Percentiles rank a stretch among this genome's conserved stretches.
Evolutionary conservation across 129 eudicot species (phyloP).

Genomic region (Ambrosia trifida): DNA sequence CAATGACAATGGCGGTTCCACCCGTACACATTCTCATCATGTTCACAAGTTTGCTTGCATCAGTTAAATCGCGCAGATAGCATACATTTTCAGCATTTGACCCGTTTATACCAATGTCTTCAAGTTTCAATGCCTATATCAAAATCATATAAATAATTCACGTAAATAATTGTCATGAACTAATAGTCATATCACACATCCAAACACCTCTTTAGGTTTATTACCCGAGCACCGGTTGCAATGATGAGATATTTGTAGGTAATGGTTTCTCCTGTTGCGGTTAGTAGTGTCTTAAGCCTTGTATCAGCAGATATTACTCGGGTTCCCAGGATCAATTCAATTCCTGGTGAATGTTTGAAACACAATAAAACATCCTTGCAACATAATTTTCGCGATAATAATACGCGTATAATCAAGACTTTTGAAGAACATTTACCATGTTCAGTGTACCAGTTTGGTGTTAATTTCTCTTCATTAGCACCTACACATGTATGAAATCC

Average conservation of each 20-base stretch:
- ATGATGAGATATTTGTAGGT: conserved; percentile 80
- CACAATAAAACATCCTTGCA: neutral
- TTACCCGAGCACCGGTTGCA: conserved; percentile 99
- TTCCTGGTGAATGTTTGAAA: conserved; percentile 41
- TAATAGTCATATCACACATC: neutral
- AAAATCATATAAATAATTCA: conserved; percentile 16
- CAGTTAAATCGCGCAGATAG: conserved; percentile 80
- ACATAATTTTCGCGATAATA: neutral
- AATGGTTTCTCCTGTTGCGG: conserved; percentile 81
- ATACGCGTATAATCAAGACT: neutral
- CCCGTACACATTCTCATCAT: conserved; percentile 61
- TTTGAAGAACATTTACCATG: conserved; percentile 56
- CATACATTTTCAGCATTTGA: conserved; percentile 90
- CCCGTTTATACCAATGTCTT: conserved; percentile 83
- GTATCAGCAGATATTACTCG: conserved; percentile 76
- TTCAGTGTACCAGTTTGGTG: conserved; percentile 81
- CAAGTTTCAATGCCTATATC: conserved; percentile 81
- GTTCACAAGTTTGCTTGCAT: conserved; percentile 74
- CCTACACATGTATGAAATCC: conserved; percentile 97
- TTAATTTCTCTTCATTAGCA: conserved; percentile 73
- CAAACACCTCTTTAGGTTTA: conserved; percentile 16
- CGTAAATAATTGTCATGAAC: neutral
- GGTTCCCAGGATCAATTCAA: conserved; percentile 80
- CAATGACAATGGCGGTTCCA: conserved; percentile 84
- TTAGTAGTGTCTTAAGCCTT: conserved; percentile 65